These are phyloP conservation scores for Melanogaster broomeanus DNA, from an alignment of 768 basidiomycete species.

Conservation along the genomic window DNA sequence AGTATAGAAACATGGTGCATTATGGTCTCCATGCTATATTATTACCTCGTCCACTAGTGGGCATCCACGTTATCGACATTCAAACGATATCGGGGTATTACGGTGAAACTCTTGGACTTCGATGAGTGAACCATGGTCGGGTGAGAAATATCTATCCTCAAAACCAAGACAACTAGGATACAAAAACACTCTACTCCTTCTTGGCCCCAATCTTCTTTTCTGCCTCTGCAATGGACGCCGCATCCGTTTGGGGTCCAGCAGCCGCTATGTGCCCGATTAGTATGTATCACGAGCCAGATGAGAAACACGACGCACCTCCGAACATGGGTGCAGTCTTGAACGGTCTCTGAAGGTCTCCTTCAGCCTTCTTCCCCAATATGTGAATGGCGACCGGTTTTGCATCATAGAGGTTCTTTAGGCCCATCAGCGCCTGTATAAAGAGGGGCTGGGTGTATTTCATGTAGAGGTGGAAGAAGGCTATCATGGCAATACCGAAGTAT, in stretches of 20 bases:
- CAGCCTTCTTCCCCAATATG: conserved; percentile 74
- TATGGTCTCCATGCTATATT: no score
- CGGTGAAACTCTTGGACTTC: no score
- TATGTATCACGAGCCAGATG: neutral
- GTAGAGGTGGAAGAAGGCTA: conserved; percentile 92
- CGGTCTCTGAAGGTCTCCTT: conserved; percentile 87
- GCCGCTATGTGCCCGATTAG: conserved; percentile 36
- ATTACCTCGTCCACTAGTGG: neutral
- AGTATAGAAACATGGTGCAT: no score
- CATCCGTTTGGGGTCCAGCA: conserved; percentile 80
- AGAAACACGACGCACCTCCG: conserved; percentile 49
- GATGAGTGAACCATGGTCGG: no score
- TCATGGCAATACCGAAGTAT: conserved; percentile 81
- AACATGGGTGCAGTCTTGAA: conserved; percentile 81
- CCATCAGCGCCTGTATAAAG: conserved; percentile 95
- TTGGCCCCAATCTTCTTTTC: conserved; percentile 82
- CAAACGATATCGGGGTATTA: neutral
- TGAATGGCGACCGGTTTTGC: conserved; percentile 84
- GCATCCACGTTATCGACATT: neutral
- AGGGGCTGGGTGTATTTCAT: conserved; percentile 95
- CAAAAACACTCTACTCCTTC: conserved; percentile 57
- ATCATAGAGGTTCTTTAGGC: conserved; percentile 88
- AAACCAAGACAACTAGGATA: conserved; percentile 15
- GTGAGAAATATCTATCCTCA: conserved; percentile 16
- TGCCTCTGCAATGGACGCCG: conserved; percentile 83